Conservation (phyloP, 139 green algal genomes). For the Nannochloris sp. region DNA sequence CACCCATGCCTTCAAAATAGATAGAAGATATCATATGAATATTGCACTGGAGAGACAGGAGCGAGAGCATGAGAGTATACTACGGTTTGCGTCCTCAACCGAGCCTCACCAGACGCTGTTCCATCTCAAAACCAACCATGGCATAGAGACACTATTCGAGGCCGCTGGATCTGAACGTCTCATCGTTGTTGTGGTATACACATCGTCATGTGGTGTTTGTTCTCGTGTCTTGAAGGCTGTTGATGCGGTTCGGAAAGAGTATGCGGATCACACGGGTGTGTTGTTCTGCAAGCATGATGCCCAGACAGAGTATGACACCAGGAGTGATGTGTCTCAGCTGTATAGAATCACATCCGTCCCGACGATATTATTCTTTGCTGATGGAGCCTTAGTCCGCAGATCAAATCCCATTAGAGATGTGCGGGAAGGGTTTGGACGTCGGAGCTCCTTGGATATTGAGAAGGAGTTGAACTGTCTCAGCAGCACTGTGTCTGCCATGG, state of each 20-base stretch:
- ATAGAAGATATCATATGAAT: slow-evolving; percentile 29
- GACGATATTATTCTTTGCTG: slow-evolving; percentile 31
- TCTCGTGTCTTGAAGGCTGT: slow-evolving; percentile 4
- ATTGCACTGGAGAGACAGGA: slow-evolving; percentile 31
- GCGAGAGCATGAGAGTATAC: neutral
- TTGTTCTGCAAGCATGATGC: slow-evolving; percentile 28
- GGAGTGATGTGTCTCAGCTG: slow-evolving; percentile 15
- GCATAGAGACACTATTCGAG: slow-evolving; percentile 14
- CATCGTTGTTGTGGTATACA: slow-evolving; percentile 21
- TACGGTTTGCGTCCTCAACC: too few relatives aligned
- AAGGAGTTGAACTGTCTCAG: too few relatives aligned
- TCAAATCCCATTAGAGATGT: neutral
- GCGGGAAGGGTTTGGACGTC: neutral
- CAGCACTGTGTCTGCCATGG: too few relatives aligned
- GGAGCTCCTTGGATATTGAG: too few relatives aligned
- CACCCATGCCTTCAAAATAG: slow-evolving; percentile 9
- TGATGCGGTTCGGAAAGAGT: slow-evolving; percentile 8
- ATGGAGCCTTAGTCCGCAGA: slow-evolving; percentile 17
- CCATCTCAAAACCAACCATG: slow-evolving; percentile 4
- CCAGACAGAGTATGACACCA: slow-evolving; percentile 24
- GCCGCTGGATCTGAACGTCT: too few relatives aligned
- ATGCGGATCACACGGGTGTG: slow-evolving; percentile 7
- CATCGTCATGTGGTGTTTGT: slow-evolving; percentile 24
- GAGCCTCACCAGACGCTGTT: neutral
- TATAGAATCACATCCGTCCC: slow-evolving; percentile 22